phyloP scores from a whole-genome alignment of 768 basidiomycete species.

The Collybia sp. region DNA sequence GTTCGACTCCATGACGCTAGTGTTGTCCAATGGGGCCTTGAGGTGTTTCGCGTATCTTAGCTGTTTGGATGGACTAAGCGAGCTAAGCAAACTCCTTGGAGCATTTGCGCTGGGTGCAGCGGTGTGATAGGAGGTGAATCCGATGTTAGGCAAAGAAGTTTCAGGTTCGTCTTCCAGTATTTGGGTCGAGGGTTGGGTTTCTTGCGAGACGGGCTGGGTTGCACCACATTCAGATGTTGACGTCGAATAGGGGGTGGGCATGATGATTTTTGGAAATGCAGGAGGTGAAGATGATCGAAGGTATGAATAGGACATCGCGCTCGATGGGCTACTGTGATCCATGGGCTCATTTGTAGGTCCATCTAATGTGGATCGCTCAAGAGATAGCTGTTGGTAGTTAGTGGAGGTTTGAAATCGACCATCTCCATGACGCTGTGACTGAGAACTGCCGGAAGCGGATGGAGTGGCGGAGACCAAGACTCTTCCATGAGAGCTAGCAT shows the following conservation, averaged over 20 bases:
- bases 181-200: constrained; percentile 33
- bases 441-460: constrained; percentile 36
- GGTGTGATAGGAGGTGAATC: not conserved
- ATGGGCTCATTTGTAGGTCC: not conserved
- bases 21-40: too few species aligned
- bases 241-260: too few species aligned
- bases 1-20: not conserved
- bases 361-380: not conserved
- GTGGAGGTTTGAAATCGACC: too few species aligned
- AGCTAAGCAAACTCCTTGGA: too few species aligned
- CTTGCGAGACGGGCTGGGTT: constrained; percentile 2
- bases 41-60: too few species aligned
- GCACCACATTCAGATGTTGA: too few species aligned
- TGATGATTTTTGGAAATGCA: constrained; percentile 34
- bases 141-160: not conserved
- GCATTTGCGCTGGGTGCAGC: not conserved
- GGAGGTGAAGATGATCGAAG: constrained; percentile 11
- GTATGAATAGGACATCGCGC: constrained; percentile 12
- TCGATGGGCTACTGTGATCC: constrained; percentile 19
- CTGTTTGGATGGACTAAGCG: too few species aligned
- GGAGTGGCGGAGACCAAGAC: constrained; percentile 54
- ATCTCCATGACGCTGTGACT: constrained; percentile 17
- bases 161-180: constrained; percentile 14
- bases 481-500: constrained; percentile 4
- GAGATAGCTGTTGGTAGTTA: not conserved